These are phyloP conservation scores for Aspergillus texensis DNA, from an alignment of 2,329 filamentous ascomycete species.

Conservation along the genomic window DNA sequence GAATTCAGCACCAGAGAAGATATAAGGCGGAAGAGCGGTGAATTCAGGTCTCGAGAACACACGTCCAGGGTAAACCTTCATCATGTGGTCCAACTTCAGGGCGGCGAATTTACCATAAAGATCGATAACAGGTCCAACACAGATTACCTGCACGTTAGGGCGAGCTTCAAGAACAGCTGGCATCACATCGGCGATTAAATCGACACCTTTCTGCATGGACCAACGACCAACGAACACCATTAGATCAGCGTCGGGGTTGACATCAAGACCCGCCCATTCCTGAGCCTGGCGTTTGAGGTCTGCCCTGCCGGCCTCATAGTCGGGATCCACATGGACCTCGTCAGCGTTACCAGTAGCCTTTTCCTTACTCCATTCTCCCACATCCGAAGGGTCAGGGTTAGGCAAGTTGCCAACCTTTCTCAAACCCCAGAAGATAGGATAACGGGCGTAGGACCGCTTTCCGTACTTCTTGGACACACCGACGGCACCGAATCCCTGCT, in stretches of 20 bases:
- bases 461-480: slow-evolving; percentile 71
- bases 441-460: slow-evolving; percentile 68
- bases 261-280: slow-evolving; percentile 66
- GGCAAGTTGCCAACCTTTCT: slow-evolving; percentile 65
- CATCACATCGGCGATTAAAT: slow-evolving; percentile 69
- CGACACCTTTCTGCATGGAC: slow-evolving; percentile 70
- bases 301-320: slow-evolving; percentile 57
- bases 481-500: slow-evolving; percentile 69
- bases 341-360: slow-evolving; percentile 47
- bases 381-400: slow-evolving; percentile 68
- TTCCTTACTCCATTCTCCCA: slow-evolving; percentile 62
- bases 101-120: slow-evolving; percentile 70
- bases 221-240: slow-evolving; percentile 71
- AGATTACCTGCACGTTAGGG: slow-evolving; percentile 63
- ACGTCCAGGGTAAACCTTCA: slow-evolving; percentile 66
- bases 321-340: slow-evolving; percentile 56
- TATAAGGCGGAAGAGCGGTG: slow-evolving; percentile 65
- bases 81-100: slow-evolving; percentile 65
- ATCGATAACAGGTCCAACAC: slow-evolving; percentile 67
- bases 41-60: slow-evolving; percentile 70
- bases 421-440: slow-evolving; percentile 70
- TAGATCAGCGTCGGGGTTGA: slow-evolving; percentile 64
- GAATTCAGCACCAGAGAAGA: slow-evolving; percentile 70
- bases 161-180: slow-evolving; percentile 64
- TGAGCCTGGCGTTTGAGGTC: slow-evolving; percentile 64